A percentile compares a stretch with the other conserved stretches of the same genome.
These are phyloP conservation scores for Cunninghamia lanceolata DNA, from an alignment of 75 land plant species.

Conservation along the genomic window DNA sequence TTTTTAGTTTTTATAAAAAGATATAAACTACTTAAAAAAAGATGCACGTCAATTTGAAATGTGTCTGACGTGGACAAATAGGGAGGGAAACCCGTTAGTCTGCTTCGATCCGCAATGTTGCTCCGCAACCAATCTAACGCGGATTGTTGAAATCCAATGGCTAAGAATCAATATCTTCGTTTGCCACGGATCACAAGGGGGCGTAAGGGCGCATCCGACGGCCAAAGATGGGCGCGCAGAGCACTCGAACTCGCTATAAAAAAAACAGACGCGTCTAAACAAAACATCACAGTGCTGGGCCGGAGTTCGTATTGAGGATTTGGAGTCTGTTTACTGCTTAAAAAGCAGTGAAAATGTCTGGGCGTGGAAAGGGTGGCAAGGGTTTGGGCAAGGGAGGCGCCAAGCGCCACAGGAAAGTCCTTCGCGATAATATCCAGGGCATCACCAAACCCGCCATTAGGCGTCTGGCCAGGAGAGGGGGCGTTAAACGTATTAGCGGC, in stretches of 20 bases:
- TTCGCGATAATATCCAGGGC: neutral
- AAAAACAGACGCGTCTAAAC: neutral
- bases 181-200: neutral
- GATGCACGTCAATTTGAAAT: too few species aligned
- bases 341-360: conserved; percentile 15
- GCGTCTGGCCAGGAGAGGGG: conserved; percentile 9
- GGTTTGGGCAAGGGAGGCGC: conserved; percentile 38
- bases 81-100: too few species aligned
- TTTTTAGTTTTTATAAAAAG: too few species aligned
- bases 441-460: conserved; percentile 7
- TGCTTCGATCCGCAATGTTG: neutral
- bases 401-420: conserved; percentile 25
- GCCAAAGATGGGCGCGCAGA: neutral
- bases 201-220: neutral
- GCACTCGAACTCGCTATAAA: neutral
- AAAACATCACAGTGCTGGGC: too few species aligned
- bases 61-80: too few species aligned
- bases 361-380: conserved; percentile 41
- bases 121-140: neutral
- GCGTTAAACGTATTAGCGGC: conserved; percentile 20
- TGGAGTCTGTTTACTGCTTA: too few species aligned
- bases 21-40: too few species aligned
- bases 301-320: too few species aligned
- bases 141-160: neutral
- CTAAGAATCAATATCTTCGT: neutral